phyloP scores from a whole-genome alignment of 2,329 filamentous ascomycete genomes.

The Clarireedia sp. region DNA sequence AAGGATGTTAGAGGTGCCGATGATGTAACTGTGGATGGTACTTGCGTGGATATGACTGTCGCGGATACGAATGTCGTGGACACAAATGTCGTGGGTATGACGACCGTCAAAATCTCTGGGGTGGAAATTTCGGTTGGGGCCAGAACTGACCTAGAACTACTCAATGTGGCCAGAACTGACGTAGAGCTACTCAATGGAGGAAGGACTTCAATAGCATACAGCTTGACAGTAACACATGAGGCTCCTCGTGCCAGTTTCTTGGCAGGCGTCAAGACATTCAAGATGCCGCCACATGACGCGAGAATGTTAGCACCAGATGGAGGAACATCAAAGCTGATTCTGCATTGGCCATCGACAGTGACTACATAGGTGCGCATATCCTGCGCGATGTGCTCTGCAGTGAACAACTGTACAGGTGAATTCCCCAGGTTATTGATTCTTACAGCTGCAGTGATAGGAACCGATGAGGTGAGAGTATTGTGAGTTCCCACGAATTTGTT shows the following conservation, averaged over 20 bases:
- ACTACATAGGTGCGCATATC: constrained; percentile 10
- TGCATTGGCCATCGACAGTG: constrained; percentile 5
- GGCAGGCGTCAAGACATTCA: constrained; percentile 12
- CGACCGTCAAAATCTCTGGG: too few relatives aligned
- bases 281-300: constrained; percentile 10
- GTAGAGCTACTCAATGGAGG: not conserved
- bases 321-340: constrained; percentile 3
- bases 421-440: constrained; percentile 9
- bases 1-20: constrained; percentile 1
- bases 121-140: not conserved
- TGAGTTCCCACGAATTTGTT: not conserved
- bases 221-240: constrained; percentile 1
- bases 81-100: too few relatives aligned
- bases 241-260: not conserved
- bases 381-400: constrained; percentile 5
- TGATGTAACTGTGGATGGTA: not conserved
- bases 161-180: not conserved
- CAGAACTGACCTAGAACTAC: too few relatives aligned
- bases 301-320: constrained; percentile 6
- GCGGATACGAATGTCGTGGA: too few relatives aligned
- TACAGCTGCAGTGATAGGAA: constrained; percentile 9
- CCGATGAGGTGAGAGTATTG: not conserved
- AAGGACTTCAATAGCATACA: constrained; percentile 9
- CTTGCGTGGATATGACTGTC: not conserved
- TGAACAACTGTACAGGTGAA: constrained; percentile 14